These are phyloP conservation scores for Oryza punctata DNA, from an alignment of 176 grass and related monocot species.

Conservation along the genomic window DNA sequence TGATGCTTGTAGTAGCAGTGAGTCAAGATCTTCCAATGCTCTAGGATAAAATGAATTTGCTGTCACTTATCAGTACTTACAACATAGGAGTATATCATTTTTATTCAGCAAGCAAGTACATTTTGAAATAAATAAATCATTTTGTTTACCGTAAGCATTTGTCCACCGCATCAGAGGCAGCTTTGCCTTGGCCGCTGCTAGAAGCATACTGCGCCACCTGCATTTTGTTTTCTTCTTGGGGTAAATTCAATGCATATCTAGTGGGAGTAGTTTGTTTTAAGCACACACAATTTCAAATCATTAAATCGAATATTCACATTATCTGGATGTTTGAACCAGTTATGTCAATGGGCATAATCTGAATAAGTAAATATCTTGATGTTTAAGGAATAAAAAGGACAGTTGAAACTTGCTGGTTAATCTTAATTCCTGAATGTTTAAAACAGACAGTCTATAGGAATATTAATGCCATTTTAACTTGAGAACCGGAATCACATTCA, in stretches of 20 bases:
- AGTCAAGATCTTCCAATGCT: slow-evolving; percentile 90
- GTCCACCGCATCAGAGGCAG: slow-evolving; percentile 81
- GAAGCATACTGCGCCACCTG: slow-evolving; percentile 95
- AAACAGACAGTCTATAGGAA: background rate
- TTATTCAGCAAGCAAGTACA: background rate
- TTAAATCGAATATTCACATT: slow-evolving; percentile 3
- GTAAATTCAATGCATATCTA: background rate
- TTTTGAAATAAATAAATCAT: background rate
- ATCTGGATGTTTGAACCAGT: background rate
- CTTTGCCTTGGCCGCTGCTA: slow-evolving; percentile 75
- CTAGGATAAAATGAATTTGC: slow-evolving; percentile 40
- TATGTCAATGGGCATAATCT: background rate
- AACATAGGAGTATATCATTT: background rate
- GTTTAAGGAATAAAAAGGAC: background rate
- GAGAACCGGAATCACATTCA: background rate
- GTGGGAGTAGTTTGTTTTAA: background rate
- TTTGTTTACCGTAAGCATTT: slow-evolving; percentile 73
- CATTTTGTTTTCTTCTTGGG: slow-evolving; percentile 2
- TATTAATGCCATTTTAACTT: background rate
- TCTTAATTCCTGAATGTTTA: background rate
- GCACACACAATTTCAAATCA: slow-evolving; percentile 5
- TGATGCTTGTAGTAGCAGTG: slow-evolving; percentile 63
- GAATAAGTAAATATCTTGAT: background rate
- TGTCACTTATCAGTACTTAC: background rate
- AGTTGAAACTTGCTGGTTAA: background rate